Base-by-base conservation (phyloP, 495 filamentous ascomycete genomes). In the Penicillium angulare region DNA sequence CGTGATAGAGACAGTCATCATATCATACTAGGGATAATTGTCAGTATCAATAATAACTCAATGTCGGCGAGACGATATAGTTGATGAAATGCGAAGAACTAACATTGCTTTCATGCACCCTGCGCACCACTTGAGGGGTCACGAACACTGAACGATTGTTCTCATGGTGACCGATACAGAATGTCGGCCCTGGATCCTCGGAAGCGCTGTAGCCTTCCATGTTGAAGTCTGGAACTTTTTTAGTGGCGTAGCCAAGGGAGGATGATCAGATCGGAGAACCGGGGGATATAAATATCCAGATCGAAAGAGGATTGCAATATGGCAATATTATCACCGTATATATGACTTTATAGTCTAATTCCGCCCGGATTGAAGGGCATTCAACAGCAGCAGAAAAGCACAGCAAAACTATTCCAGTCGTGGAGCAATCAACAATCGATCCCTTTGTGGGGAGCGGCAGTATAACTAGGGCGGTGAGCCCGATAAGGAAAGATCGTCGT, bases 21-120 rank as follows among this genome's bases (percentile, higher is more conserved):
- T 89, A 66, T 93, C 86, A 82, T 97, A 97, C 89, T 97, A 56
- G n/a, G n/a, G n/a, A n/a, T n/a, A n/a, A n/a, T n/a, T n/a, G n/a
- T n/a, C n/a, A n/a, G 52, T 12, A 46, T 46, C 27, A n/a, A n/a
- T n/a, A n/a, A n/a, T 7, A 36, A 39, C 16, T 15, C 40, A 39
- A 31, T 23, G 42, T 42, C 29, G 43, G 61, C 63, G 54, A 51
- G 20, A 29, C 23, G 24, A 23, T 12, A 33, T 18, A 42, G 26
- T 20, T 16, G 35, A 35, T 6, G 26, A 40, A 36, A 2, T 10
- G 3, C 41, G 13, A 24, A 36, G 27, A 16, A 60, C 74, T 46
- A 54, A 81, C 75, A 55, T 74, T 75, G 48, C 67, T 75, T 49
- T 77, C 85, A 49, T 90, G 83, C 2, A 89, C 83, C 53, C 84